A percentile compares a stretch with the other conserved stretches of the same genome.
Conservation (phyloP, 2,329 filamentous ascomycete species). For the Penicillium sp. region DNA sequence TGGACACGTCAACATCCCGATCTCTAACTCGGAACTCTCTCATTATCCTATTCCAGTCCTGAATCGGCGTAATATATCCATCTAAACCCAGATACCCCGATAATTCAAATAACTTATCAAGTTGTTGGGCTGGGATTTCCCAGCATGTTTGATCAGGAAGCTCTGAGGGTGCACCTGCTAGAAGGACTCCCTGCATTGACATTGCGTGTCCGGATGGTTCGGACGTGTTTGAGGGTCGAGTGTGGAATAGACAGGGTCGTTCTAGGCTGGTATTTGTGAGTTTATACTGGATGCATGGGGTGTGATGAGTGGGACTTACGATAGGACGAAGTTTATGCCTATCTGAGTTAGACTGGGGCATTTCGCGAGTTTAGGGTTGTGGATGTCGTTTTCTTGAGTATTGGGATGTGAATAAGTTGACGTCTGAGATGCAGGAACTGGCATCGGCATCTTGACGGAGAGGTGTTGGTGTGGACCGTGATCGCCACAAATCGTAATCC, state of each 20-base stretch:
- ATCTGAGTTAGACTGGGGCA: no score
- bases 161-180: constrained; percentile 7
- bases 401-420: neutral
- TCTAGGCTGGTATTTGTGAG: constrained; percentile 6
- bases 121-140: constrained; percentile 13
- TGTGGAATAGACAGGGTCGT: constrained; percentile 14
- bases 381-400: neutral
- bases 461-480: neutral
- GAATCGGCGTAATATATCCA: constrained; percentile 41
- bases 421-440: no score
- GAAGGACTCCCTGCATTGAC: constrained; percentile 16
- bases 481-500: constrained; percentile 1
- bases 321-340: constrained; percentile 17
- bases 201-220: constrained; percentile 13
- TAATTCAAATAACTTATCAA: constrained; percentile 18
- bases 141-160: constrained; percentile 5
- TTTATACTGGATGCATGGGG: neutral
- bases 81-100: constrained; percentile 13
- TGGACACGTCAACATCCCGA: constrained; percentile 27
- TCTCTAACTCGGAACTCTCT: no score
- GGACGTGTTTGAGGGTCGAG: neutral
- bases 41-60: constrained; percentile 40
- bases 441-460: neutral
- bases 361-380: neutral
- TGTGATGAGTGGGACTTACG: constrained; percentile 7